phyloP scores from a whole-genome alignment of 1,284 basidiomycete genomes.

The Cutaneotrichosporon cutaneum region DNA sequence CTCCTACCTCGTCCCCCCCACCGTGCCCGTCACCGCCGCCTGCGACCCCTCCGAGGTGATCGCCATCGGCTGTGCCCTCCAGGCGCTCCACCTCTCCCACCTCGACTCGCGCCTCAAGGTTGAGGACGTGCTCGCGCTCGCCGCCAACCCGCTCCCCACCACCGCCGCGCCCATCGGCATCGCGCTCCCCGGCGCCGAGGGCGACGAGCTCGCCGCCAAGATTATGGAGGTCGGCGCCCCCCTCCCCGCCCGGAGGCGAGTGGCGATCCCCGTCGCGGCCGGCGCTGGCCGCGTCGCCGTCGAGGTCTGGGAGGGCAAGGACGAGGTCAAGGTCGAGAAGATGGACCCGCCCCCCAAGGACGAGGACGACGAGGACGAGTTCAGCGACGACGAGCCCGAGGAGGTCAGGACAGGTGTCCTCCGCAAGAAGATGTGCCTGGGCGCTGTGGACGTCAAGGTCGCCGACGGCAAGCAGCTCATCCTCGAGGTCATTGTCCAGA shows the following conservation, averaged over 20 bases:
- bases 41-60: conserved; percentile 86
- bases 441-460: conserved; percentile 58
- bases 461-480: conserved; percentile 61
- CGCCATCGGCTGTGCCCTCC: conserved; percentile 81
- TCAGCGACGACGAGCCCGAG: conserved; percentile 62
- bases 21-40: conserved; percentile 58
- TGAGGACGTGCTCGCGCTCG: conserved; percentile 57
- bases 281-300: conserved; percentile 62
- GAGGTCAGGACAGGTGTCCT: conserved; percentile 66
- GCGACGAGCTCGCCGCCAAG: conserved; percentile 58
- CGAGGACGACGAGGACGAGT: conserved; percentile 37
- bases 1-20: conserved; percentile 67
- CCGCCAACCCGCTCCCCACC: conserved; percentile 57
- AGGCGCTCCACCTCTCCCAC: conserved; percentile 69
- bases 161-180: conserved; percentile 74
- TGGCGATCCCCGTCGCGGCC: conserved; percentile 68
- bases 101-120: conserved; percentile 56
- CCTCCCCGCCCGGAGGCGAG: conserved; percentile 70
- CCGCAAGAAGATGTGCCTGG: conserved; percentile 61
- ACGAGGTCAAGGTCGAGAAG: conserved; percentile 73
- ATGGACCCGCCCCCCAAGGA: conserved; percentile 52
- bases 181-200: conserved; percentile 65
- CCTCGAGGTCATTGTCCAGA: conserved; percentile 62
- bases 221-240: conserved; percentile 71
- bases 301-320: conserved; percentile 84